Conservation (phyloP, 2,329 filamentous ascomycete genomes). For the Penicillium sp. region DNA sequence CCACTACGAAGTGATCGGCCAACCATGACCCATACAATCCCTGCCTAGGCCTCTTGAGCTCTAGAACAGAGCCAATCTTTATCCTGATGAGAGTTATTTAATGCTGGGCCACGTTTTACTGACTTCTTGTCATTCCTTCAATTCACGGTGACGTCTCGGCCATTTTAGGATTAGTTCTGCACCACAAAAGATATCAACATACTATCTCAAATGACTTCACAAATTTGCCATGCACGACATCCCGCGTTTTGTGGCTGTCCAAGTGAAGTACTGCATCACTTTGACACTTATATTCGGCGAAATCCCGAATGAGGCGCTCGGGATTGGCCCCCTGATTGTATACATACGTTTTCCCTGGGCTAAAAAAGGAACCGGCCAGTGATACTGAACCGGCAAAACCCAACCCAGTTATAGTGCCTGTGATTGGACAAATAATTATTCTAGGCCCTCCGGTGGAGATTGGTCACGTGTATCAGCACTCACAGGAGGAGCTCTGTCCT, state of each 20-base stretch:
- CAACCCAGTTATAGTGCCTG: not conserved
- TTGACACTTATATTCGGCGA: not conserved
- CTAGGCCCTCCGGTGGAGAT: constrained; percentile 5
- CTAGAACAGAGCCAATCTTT: constrained; percentile 4
- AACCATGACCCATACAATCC: not conserved
- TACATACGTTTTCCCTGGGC: not conserved
- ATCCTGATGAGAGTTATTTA: not conserved
- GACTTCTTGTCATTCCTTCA: not conserved
- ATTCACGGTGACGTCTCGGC: not conserved
- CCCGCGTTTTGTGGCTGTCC: not conserved
- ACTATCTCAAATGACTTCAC: not conserved
- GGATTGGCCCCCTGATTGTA: not conserved
- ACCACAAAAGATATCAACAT: not conserved
- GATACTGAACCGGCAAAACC: not conserved
- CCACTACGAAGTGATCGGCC: constrained; percentile 4
- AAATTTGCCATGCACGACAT: not conserved
- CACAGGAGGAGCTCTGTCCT: constrained; percentile 9
- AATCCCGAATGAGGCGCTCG: constrained; percentile 4
- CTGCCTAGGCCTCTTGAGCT: not conserved
- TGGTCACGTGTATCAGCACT: not conserved
- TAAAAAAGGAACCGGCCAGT: not conserved
- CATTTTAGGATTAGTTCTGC: not conserved
- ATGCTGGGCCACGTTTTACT: not conserved
- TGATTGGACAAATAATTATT: constrained; percentile 3
- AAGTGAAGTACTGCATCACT: not conserved